Percentiles rank a stretch among this genome's conserved stretches.
phyloP scores from a whole-genome alignment of 2,329 filamentous ascomycete species.

The Trichoderma hamatum region DNA sequence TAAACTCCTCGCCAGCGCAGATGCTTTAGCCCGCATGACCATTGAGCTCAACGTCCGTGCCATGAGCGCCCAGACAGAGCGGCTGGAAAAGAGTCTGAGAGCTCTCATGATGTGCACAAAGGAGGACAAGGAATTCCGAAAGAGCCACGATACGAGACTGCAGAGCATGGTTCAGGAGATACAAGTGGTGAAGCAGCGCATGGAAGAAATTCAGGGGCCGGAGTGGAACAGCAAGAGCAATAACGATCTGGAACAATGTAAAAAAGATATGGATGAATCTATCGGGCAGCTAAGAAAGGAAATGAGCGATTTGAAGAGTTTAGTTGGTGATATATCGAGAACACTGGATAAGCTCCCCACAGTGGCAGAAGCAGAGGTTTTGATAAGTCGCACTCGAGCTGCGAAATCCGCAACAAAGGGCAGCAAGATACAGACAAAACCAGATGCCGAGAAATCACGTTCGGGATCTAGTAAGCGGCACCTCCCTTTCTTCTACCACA shows the following conservation, averaged over 20 bases:
- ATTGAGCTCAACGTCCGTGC: conserved; percentile 42
- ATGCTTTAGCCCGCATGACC: conserved; percentile 43
- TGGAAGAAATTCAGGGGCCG: conserved; percentile 29
- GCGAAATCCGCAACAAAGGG: background rate
- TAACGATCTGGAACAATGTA: conserved; percentile 28
- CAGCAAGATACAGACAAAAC: conserved; percentile 7
- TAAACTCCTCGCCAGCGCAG: conserved; percentile 35
- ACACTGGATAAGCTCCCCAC: conserved; percentile 34
- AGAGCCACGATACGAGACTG: conserved; percentile 38
- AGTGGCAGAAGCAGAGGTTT: conserved; percentile 30
- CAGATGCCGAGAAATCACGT: background rate
- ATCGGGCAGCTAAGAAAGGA: conserved; percentile 32
- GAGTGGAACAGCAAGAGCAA: background rate
- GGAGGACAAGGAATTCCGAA: conserved; percentile 37
- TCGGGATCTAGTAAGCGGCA: background rate
- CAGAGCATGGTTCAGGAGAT: conserved; percentile 39
- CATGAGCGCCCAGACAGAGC: conserved; percentile 35
- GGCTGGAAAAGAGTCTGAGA: conserved; percentile 38
- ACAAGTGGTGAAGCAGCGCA: conserved; percentile 36
- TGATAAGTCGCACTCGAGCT: background rate
- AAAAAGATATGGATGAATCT: conserved; percentile 30
- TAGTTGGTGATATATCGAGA: conserved; percentile 32
- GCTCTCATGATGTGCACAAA: conserved; percentile 35
- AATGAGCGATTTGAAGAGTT: conserved; percentile 32
- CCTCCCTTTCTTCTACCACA: background rate